Evolutionary conservation across 2,329 filamentous ascomycete species (phyloP).

Genomic region (Pseudogymnoascus sp.): DNA sequence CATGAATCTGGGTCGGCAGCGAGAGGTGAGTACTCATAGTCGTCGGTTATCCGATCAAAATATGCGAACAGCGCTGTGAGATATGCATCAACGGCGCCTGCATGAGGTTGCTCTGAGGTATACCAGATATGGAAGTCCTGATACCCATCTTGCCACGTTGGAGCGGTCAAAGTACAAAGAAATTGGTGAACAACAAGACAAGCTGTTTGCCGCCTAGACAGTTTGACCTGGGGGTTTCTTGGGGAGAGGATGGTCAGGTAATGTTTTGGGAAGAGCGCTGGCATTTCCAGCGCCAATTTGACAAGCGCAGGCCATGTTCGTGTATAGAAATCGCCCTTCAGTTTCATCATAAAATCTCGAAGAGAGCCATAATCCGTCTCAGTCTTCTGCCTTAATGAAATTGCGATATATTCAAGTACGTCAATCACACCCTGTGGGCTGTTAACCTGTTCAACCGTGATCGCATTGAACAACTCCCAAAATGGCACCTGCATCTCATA

Average conservation of each 20-base stretch:
- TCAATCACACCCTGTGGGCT: background rate
- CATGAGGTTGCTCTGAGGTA: background rate
- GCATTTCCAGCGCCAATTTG: background rate
- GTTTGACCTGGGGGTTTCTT: background rate
- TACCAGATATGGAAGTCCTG: constrained; percentile 2
- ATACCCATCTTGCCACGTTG: background rate
- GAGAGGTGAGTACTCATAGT: background rate
- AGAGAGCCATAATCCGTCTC: background rate
- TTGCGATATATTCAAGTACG: background rate
- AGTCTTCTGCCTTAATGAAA: background rate
- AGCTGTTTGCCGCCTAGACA: background rate
- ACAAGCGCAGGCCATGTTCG: background rate
- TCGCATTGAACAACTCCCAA: background rate
- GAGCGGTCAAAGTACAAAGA: background rate
- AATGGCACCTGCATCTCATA: background rate
- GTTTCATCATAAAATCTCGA: background rate
- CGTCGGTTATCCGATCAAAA: background rate
- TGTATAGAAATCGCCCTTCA: background rate
- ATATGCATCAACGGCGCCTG: background rate
- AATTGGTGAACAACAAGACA: constrained; percentile 1
- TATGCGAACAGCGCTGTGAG: background rate
- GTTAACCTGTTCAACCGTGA: background rate
- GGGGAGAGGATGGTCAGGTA: background rate
- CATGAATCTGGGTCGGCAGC: background rate
- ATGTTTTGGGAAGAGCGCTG: background rate